Base-by-base conservation (phyloP, 2,329 filamentous ascomycete species). In the Microdochium trichocladiopsis region DNA sequence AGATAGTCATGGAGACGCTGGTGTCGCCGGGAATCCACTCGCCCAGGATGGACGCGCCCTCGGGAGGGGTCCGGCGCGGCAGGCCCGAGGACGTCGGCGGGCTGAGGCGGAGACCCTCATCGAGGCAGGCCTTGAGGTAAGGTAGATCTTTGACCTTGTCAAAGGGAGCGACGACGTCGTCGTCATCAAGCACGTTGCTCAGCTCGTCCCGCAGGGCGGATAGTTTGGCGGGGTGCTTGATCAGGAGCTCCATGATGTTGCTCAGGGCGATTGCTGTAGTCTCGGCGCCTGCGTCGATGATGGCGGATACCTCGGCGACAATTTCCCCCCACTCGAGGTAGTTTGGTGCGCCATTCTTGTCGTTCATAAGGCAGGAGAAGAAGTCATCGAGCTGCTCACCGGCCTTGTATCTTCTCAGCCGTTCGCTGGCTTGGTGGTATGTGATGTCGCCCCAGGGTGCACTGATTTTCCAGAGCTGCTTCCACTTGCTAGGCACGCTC, bases 311-410 rank as follows among this genome's bases (percentile, higher is more conserved):
- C 58, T 84, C 79, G 12, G 79, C 78, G 1, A 79, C 72, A 8
- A 83, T 75, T 61, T 84, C 80, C 23, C 80, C 79, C 72, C 72
- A 79, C 54, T 81, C 76, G 1, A 83, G 71, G 36, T 72, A 63
- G 36, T 67, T 66, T 1, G 70, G 63, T 3, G 63, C 61, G 16
- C 66, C 72, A 18, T 70, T 66, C 51, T 68, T 72, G 49, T 73
- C 68, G 10, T 74, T 75, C 75, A 84, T 79, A 4, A 83, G 61
- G 1, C 72, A 70, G 50, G 75, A 69, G 67, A 84, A 82, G 64
- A 84, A 83, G 57, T 84, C 80, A 47, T 79, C 74, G 0, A 83
- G 69, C 54, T 76, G 77, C 62, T 83, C 79, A 23, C 79, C 79
- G 69, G 62, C 9, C 70, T 68, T 48, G 56, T 79, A 77, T 3